These are phyloP conservation scores for Colletotrichum theobromicola DNA, from an alignment of 2,329 filamentous ascomycete species.

Conservation along the genomic window DNA sequence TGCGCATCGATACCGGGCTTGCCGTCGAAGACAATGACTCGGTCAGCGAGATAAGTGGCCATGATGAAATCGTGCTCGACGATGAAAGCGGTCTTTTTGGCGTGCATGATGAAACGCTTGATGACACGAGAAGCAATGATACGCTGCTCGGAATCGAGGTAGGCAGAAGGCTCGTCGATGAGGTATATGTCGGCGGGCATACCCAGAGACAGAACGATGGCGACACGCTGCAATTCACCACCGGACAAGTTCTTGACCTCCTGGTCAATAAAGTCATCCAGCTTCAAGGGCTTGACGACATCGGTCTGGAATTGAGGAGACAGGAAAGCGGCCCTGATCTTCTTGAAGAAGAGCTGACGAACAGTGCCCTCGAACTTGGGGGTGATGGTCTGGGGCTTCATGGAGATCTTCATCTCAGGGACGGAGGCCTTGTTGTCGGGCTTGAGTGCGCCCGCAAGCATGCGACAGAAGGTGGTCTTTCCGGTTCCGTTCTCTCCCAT, in stretches of 20 bases:
- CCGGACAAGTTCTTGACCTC: constrained; percentile 99
- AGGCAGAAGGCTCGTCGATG: constrained; percentile 96
- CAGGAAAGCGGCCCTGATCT: constrained; percentile 96
- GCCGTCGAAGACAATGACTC: constrained; percentile 98
- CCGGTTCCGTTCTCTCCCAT: constrained; percentile 99
- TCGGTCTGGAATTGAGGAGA: constrained; percentile 99
- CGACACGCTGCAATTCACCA: constrained; percentile 99
- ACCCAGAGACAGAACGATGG: constrained; percentile 95
- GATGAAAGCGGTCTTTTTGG: constrained; percentile 98
- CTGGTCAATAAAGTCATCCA: constrained; percentile 99
- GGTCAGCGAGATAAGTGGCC: constrained; percentile 79
- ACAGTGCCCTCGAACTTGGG: constrained; percentile 98
- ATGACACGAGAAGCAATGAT: constrained; percentile 97
- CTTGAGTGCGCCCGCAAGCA: constrained; percentile 91
- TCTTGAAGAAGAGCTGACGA: constrained; percentile 98
- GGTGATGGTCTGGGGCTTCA: constrained; percentile 99
- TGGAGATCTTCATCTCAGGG: constrained; percentile 95
- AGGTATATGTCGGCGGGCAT: constrained; percentile 97
- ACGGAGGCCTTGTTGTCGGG: constrained; percentile 81
- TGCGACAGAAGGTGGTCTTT: constrained; percentile 98
- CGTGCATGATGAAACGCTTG: constrained; percentile 99
- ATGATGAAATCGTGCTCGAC: constrained; percentile 99
- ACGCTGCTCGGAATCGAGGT: constrained; percentile 98
- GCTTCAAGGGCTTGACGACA: constrained; percentile 98
- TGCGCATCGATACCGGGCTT: constrained; percentile 86